Base-by-base conservation (phyloP, 1,139 yeast species). In the Hemisphaericaspora xylofermentans region DNA sequence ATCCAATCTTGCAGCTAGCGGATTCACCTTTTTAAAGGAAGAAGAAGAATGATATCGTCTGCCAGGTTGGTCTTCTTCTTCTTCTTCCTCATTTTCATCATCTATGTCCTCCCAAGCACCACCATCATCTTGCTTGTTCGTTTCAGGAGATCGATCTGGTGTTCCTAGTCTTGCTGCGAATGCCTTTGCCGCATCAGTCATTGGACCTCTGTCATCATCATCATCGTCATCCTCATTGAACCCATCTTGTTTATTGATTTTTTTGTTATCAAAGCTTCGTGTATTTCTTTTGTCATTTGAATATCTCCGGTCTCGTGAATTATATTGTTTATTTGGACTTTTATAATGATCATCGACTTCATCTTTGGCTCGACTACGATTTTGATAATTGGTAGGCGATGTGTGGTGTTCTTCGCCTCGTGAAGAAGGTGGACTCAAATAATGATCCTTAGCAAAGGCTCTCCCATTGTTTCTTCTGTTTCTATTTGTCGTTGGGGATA, bases 101-200 rank as follows among this genome's bases (percentile, higher is more conserved):
- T 36, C 30, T 18, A 43, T 22, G 27, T 25, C 40, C 13, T 35
- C 30, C 19, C 37, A 22, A n/a, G n/a, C 28, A 15, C 13, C 22
- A 17, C 9, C 9, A 15, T 25, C 27, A 3, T 26, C 40, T 15
- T 33, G 7, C 16, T 38, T 37, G 12, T 15, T 22, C 21, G n/a
- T 19, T 15, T 22, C 8, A 12, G 16, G 25, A 3, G 31, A 35
- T 3, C 36, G 26, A 14, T 22, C 35, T 21, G 43, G 42, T 14
- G 46, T 37, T 1, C 64, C 62, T 8, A 61, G 40, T 36, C 68
- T 49, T 1, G 61, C 50, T 1, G 68, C 68, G 35, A 63, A 52
- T 8, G 58, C 50, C 33, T 44, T 50, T 2, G 58, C 67, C 3
- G 68, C 66, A 2, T 53, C 54, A 0, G 63, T 47, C 60, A 57